Evolutionary conservation across 1,139 yeast genomes (phyloP).

Genomic region (Candida sanyaensis): DNA sequence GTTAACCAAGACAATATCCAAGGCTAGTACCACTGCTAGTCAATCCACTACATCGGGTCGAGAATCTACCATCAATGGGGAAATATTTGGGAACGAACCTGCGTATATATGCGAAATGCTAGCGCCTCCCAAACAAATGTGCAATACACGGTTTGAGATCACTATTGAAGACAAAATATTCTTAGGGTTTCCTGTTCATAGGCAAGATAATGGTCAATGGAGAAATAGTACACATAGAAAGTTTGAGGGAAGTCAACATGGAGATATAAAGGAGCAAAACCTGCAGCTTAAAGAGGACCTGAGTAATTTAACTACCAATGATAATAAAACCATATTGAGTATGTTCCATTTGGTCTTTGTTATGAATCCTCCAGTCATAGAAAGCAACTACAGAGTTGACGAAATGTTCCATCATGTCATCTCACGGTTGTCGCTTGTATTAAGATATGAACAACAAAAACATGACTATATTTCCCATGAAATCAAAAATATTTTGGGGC

Average conservation of each 20-base stretch:
- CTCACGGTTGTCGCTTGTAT: constrained; percentile 67
- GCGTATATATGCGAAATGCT: constrained; percentile 81
- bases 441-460: constrained; percentile 83
- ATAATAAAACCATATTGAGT: constrained; percentile 40
- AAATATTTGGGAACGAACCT: constrained; percentile 71
- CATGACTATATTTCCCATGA: constrained; percentile 78
- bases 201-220: constrained; percentile 78
- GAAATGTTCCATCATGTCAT: constrained; percentile 87
- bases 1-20: constrained; percentile 17
- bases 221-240: constrained; percentile 26
- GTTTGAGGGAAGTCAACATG: constrained; percentile 15
- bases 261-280: constrained; percentile 12
- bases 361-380: constrained; percentile 85
- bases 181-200: constrained; percentile 85
- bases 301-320: constrained; percentile 2
- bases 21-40: constrained; percentile 18
- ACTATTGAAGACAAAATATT: constrained; percentile 84
- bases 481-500: constrained; percentile 53
- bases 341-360: constrained; percentile 91
- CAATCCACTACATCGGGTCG: constrained; percentile 4
- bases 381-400: constrained; percentile 73
- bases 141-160: constrained; percentile 83
- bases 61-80: constrained; percentile 7
- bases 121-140: constrained; percentile 80
- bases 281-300: constrained; percentile 10